Evolutionary conservation across 2,329 filamentous ascomycete genomes (phyloP), one percentile per base, ranked within the genome.

Genomic region (Botrytis sinoallii): DNA sequence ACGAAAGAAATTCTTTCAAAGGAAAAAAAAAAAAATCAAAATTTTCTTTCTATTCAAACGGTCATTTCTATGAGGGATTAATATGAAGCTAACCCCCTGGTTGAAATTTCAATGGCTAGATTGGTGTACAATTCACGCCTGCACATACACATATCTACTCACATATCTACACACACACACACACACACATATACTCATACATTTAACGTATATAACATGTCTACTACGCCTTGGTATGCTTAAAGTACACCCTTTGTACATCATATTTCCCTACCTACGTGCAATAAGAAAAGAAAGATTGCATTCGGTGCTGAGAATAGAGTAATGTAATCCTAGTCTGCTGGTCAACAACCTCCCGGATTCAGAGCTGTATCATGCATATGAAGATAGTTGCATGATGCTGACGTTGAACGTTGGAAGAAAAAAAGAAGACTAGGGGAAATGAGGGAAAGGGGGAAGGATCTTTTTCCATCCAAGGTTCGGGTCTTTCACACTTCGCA

Each of bases 1-100:
- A 63, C 10, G 60, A 42, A 64, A 40, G n/a, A 64, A 64, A 42
- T 64, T 29, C 61, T 64, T 64, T 64, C 38, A 29, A 16, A 8
- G 7, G 7, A 16, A 18, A 40, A 61, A 40, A 61, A 40, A 55
- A 55, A 55, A 55, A 48, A 25, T 48, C 20, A 22, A 48, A 48
- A 9, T 10, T 48, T 52, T 29, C 52, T 57, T 64, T 32, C 25
- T 22, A 64, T 64, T 16, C 16, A 65, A 22, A 32, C 22, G n/a
- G 40, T 3, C 20, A 18, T 64, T 55, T 67, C 65, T 55, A 67
- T 67, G 65, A 67, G 65, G 65, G 65, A 67, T 67, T 67, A 67
- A 67, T 55, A 25, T 55, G 3, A 40, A 67, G 22, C 44, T 29
- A 55, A 10, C 14, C 32, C 65, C 46, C 52, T 55, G 46, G 16